phyloP scores from a whole-genome alignment of 2,329 filamentous ascomycete species.

The Apiospora malaysiana region DNA sequence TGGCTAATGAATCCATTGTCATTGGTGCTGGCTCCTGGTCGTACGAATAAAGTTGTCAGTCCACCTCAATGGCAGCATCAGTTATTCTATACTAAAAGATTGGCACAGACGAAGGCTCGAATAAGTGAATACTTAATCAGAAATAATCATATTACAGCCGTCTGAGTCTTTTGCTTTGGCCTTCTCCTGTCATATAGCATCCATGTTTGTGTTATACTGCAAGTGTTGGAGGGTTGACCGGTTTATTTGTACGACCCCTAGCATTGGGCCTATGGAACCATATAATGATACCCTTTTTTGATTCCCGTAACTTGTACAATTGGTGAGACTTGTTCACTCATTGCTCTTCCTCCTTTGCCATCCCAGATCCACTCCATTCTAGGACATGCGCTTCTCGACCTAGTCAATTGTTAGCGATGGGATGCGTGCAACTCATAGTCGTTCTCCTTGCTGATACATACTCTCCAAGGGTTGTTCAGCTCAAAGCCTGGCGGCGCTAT shows the following conservation, averaged over 20 bases:
- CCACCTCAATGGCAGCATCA: too few species aligned
- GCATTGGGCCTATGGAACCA: constrained; percentile 18
- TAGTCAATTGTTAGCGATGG: constrained; percentile 3
- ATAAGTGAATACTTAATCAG: too few species aligned
- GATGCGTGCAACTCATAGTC: neutral
- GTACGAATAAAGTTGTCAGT: too few species aligned
- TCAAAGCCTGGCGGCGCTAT: constrained; percentile 65
- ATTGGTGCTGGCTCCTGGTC: too few species aligned
- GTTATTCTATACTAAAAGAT: too few species aligned
- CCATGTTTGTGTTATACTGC: too few species aligned
- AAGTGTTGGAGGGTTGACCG: too few species aligned
- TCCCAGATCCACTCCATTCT: constrained; percentile 26
- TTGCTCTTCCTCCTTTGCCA: neutral
- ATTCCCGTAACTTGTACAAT: constrained; percentile 23
- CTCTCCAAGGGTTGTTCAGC: constrained; percentile 68
- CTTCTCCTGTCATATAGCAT: too few species aligned
- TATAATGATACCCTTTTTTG: constrained; percentile 21
- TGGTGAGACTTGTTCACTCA: neutral
- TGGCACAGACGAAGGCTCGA: too few species aligned
- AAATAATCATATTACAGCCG: too few species aligned
- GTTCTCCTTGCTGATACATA: constrained; percentile 40
- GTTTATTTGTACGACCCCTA: neutral
- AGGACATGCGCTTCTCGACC: constrained; percentile 61
- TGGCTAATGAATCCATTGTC: neutral
- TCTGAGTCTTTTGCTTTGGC: too few species aligned